A percentile compares a stretch with the other conserved stretches of the same genome.
Conservation (phyloP, 1,139 yeast species). For the Taphrina wiesneri region DNA sequence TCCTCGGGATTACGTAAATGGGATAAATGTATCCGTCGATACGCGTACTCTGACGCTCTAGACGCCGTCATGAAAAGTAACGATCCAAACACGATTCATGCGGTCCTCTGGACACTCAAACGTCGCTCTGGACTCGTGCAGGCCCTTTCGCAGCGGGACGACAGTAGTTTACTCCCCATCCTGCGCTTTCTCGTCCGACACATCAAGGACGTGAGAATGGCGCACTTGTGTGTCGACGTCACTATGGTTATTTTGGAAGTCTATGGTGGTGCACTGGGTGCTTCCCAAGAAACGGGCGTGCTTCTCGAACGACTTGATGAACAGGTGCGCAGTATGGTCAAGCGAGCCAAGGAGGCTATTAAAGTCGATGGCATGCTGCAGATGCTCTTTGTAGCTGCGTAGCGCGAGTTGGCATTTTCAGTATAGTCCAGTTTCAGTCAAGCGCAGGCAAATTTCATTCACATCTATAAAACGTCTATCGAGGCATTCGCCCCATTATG, state of each 20-base stretch:
- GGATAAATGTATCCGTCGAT: conserved; percentile 80
- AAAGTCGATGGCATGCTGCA: conserved; percentile 92
- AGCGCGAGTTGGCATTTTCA: too few relatives aligned
- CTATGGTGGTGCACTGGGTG: conserved; percentile 49
- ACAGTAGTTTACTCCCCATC: conserved; percentile 77
- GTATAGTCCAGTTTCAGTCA: neutral
- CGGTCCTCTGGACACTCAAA: conserved; percentile 80
- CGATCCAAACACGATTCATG: conserved; percentile 65
- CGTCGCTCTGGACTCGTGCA: conserved; percentile 83
- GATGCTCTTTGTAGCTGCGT: conserved; percentile 52
- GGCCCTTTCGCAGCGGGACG: conserved; percentile 79
- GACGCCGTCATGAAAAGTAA: conserved; percentile 82
- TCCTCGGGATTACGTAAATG: conserved; percentile 70
- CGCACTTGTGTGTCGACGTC: conserved; percentile 77
- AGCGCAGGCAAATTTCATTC: neutral
- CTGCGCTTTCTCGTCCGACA: conserved; percentile 75
- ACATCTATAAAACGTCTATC: neutral
- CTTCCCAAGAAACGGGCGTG: conserved; percentile 77
- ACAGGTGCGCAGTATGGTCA: conserved; percentile 67
- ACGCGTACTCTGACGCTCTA: conserved; percentile 89
- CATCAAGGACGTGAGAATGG: conserved; percentile 76
- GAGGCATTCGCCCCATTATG: neutral
- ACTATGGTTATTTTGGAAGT: conserved; percentile 59
- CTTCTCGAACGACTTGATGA: conserved; percentile 61
- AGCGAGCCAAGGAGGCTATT: conserved; percentile 81